Evolutionary conservation across 169 alveolate species (phyloP).

Genomic region (Plasmodium vivax): DNA sequence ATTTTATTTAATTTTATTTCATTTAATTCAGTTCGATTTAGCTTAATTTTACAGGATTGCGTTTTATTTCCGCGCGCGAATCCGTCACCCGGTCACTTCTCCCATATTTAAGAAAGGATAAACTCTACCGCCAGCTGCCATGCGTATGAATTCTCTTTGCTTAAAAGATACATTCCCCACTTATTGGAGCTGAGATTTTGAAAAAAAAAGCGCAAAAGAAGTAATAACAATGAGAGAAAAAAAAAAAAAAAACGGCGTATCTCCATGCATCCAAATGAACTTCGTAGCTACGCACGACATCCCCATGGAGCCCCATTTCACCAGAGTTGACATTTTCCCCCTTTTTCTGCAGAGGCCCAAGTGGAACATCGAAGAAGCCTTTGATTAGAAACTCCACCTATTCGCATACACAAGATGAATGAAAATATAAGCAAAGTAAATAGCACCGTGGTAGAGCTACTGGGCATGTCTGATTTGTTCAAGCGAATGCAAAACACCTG

Average conservation of each 20-base stretch:
- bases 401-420: conserved; percentile 13
- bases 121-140: background rate
- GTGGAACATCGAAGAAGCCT: background rate
- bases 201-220: background rate
- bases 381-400: background rate
- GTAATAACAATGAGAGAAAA: background rate
- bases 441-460: conserved; percentile 85
- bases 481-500: conserved; percentile 84
- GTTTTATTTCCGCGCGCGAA: background rate
- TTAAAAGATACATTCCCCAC: background rate
- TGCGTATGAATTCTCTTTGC: background rate
- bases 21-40: background rate
- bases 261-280: background rate
- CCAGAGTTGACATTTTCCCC: background rate
- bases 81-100: background rate
- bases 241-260: background rate
- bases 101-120: background rate
- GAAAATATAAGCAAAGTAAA: conserved; percentile 75
- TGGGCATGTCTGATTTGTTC: conserved; percentile 88
- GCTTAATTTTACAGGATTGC: background rate
- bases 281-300: background rate
- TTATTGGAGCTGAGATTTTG: background rate
- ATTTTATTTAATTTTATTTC: background rate
- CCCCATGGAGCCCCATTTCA: background rate
- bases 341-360: background rate